phyloP scores from a whole-genome alignment of 352 stramenopile species.

The Globisporangium cylindrosporum region DNA sequence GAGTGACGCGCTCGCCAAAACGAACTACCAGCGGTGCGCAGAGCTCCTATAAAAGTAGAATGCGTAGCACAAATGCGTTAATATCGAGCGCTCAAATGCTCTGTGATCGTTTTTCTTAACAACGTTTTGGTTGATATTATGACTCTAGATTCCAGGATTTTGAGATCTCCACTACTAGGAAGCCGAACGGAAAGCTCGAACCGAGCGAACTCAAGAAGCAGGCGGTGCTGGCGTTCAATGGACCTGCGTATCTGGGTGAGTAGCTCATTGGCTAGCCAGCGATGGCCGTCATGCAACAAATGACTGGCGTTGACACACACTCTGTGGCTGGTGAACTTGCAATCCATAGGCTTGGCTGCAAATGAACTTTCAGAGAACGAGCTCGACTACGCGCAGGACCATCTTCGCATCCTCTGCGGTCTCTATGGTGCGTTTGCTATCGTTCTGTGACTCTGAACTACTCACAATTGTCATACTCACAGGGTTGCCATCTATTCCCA shows the following conservation, averaged over 20 bases:
- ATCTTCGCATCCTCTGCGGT: conserved; percentile 93
- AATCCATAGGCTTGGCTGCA: conserved; percentile 49
- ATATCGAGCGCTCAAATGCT: background rate
- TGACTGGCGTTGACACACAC: background rate
- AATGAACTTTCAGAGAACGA: conserved; percentile 57
- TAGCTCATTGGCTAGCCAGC: background rate
- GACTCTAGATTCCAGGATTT: conserved; percentile 54
- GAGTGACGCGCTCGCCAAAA: conserved; percentile 78
- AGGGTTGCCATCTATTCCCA: background rate
- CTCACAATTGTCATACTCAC: background rate
- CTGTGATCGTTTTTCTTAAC: background rate
- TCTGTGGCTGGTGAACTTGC: background rate
- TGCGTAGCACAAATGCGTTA: background rate
- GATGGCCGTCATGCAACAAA: background rate
- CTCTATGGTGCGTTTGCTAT: conserved; percentile 75
- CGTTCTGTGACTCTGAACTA: background rate
- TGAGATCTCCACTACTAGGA: conserved; percentile 29
- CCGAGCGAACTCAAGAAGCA: conserved; percentile 64
- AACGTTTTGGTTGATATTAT: background rate
- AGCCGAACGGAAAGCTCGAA: conserved; percentile 3
- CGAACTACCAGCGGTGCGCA: conserved; percentile 78
- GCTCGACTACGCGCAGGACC: conserved; percentile 66
- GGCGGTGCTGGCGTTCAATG: conserved; percentile 73
- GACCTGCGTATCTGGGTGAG: conserved; percentile 70
- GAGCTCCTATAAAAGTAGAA: background rate